Conservation (phyloP, 225 moss, liverwort and hornwort genomes). For the Pseudisothecium myosuroides region DNA sequence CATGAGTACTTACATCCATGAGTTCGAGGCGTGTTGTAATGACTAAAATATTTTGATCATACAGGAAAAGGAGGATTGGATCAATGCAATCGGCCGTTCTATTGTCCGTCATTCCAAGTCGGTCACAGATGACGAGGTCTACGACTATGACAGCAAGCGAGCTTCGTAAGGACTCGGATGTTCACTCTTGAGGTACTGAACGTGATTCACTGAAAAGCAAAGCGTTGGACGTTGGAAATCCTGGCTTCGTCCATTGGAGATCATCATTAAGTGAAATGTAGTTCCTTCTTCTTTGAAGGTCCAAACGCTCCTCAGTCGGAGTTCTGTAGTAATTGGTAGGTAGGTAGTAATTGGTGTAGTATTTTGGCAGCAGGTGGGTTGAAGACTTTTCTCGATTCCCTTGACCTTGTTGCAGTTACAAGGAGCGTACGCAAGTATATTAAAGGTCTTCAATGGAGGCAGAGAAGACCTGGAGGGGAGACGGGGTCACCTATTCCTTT, state of each 20-base stretch:
- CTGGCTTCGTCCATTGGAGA: background rate
- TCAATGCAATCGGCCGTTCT: conserved; percentile 74
- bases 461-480: background rate
- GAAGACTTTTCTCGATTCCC: background rate
- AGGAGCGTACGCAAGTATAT: background rate
- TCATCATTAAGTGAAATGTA: background rate
- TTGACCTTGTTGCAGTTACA: background rate
- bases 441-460: background rate
- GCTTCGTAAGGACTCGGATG: background rate
- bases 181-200: background rate
- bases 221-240: background rate
- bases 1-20: background rate
- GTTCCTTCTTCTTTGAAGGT: background rate
- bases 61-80: conserved; percentile 94
- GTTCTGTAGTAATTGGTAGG: background rate
- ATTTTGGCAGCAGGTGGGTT: background rate
- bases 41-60: background rate
- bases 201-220: background rate
- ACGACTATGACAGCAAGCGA: conserved; percentile 73
- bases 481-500: background rate
- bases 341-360: background rate
- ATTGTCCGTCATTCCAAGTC: conserved; percentile 80
- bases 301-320: background rate
- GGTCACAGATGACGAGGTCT: conserved; percentile 70
- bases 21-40: background rate